Evolutionary conservation across 495 filamentous ascomycete species (phyloP).

Genomic region (Aspergillus olivimuriae): DNA sequence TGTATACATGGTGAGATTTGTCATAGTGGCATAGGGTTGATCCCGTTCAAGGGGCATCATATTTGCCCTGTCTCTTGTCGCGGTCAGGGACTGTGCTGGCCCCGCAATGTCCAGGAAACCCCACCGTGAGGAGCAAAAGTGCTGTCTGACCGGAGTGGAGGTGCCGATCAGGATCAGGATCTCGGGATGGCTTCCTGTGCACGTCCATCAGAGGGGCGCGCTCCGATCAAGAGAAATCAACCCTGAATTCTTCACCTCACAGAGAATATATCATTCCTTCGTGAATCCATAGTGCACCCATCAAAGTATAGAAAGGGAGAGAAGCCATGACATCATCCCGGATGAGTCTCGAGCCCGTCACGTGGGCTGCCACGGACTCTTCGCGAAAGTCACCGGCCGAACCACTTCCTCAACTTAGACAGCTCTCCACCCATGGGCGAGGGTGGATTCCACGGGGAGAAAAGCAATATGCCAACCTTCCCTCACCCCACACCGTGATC

Average conservation of each 20-base stretch:
- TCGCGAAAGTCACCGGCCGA: not conserved
- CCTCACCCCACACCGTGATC: not conserved
- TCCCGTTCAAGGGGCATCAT: too few species aligned
- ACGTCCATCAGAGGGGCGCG: too few species aligned
- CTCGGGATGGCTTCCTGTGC: too few species aligned
- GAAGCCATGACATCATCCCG: slow-evolving; percentile 14
- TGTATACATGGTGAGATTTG: too few species aligned
- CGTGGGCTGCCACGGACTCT: slow-evolving; percentile 9
- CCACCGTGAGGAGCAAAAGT: slow-evolving; percentile 1
- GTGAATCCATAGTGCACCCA: too few species aligned
- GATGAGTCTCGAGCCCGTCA: slow-evolving; percentile 15
- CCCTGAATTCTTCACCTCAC: too few species aligned
- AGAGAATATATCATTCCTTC: too few species aligned
- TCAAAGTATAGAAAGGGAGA: not conserved
- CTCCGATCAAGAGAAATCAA: too few species aligned
- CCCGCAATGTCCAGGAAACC: slow-evolving; percentile 1
- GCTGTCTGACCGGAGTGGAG: not conserved
- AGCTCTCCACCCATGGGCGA: not conserved
- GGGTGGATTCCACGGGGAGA: not conserved
- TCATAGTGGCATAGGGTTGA: too few species aligned
- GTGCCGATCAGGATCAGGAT: slow-evolving; percentile 5
- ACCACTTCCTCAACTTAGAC: not conserved
- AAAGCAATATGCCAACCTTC: not conserved
- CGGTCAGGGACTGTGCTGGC: too few species aligned
- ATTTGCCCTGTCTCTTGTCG: too few species aligned